A percentile compares a stretch with the other conserved stretches of the same genome.
These are phyloP conservation scores for Iris pallida DNA, from an alignment of 116 monocot species.

Conservation along the genomic window DNA sequence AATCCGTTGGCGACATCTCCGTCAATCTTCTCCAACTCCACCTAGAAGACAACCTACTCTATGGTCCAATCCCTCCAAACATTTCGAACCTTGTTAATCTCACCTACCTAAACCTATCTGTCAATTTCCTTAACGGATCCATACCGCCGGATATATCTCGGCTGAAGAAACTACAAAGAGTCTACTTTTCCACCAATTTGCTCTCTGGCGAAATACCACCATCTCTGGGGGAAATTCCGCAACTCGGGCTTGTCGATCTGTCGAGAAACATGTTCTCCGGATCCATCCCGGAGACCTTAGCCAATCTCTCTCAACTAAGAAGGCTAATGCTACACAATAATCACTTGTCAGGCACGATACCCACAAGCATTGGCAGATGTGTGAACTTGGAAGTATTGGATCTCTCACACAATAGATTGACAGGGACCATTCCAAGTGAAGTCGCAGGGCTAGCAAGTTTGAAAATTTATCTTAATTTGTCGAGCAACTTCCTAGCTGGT, in stretches of 20 bases:
- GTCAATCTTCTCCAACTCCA: constrained; percentile 44
- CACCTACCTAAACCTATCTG: constrained; percentile 72
- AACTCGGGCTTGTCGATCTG: constrained; percentile 61
- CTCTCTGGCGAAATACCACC: constrained; percentile 64
- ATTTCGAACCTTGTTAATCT: constrained; percentile 74
- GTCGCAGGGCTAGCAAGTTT: constrained; percentile 50
- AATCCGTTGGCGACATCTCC: constrained; percentile 38
- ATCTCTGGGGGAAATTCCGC: constrained; percentile 39
- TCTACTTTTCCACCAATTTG: constrained; percentile 60
- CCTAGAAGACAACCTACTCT: constrained; percentile 62
- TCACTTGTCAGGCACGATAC: constrained; percentile 57
- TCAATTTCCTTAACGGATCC: constrained; percentile 72
- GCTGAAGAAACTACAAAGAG: constrained; percentile 42
- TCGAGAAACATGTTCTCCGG: constrained; percentile 62
- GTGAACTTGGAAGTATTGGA: constrained; percentile 67
- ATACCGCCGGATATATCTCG: constrained; percentile 57
- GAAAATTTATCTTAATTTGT: constrained; percentile 75
- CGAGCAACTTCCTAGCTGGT: constrained; percentile 56
- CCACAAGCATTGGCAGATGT: constrained; percentile 52
- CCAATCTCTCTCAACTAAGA: constrained; percentile 57
- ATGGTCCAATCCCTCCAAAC: constrained; percentile 57
- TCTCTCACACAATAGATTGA: constrained; percentile 64
- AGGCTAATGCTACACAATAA: constrained; percentile 60
- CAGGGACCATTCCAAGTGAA: constrained; percentile 51
- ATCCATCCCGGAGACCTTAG: constrained; percentile 45